Conservation (phyloP, 78 protist species). For the Dictyostelium brefeldianum region DNA sequence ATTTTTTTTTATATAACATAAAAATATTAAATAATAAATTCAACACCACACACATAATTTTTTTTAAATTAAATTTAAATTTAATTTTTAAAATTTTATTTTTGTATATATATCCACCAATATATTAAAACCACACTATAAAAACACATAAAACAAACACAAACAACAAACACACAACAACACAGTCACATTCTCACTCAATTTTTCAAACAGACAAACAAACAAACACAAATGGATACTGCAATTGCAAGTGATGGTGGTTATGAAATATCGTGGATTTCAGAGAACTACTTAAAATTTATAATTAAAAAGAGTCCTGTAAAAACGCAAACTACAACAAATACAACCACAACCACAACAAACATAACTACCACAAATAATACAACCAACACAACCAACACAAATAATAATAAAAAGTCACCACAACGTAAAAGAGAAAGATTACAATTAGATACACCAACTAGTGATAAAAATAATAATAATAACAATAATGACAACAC, state of each 20-base stretch:
- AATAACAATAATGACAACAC: background rate
- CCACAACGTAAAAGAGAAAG: constrained; percentile 22
- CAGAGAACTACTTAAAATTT: constrained; percentile 52
- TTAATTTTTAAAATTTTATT: no score
- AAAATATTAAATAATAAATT: no score
- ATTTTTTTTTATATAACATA: no score
- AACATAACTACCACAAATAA: background rate
- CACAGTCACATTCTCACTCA: background rate
- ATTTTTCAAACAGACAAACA: no score
- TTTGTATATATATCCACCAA: no score
- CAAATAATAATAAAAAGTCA: background rate
- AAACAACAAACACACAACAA: background rate
- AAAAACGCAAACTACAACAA: background rate
- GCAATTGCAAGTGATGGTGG: constrained; percentile 10
- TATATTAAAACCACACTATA: background rate
- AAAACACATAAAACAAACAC: background rate
- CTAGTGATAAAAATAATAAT: background rate
- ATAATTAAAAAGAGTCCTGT: constrained; percentile 26
- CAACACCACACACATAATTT: no score
- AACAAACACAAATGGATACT: constrained; percentile 10
- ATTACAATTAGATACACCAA: background rate
- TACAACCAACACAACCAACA: background rate
- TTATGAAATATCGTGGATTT: constrained; percentile 50
- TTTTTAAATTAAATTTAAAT: no score
- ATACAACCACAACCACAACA: background rate